Base-by-base conservation (phyloP, 768 basidiomycete species). In the Termitomyces titanicus region DNA sequence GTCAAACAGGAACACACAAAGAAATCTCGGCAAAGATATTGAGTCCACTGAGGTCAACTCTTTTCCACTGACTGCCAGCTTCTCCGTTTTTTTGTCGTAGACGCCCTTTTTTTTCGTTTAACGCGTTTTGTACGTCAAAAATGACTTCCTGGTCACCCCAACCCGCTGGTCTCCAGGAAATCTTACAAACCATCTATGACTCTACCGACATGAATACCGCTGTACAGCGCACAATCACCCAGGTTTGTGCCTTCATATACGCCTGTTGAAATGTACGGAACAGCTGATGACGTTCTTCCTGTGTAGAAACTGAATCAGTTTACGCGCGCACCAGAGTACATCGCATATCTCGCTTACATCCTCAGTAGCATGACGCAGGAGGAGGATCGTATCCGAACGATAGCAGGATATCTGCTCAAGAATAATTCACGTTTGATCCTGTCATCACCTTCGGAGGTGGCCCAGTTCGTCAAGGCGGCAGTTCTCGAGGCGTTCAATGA, bases 381-480 rank as follows among this genome's bases (percentile, higher is more conserved):
- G 73, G 89, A 94, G 67, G 94, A 93, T 68, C 88, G 90, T 47
- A 93, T 96, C 69, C 85, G 96, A 50, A 91, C 92, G 56, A 95
- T 98, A 74, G 95, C 96, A 24, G 96, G 96, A 40, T 92, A 98
- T 64, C 79, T 98, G 22, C 84, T 99, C 72, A 99, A 99, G 84
- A 98, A 99, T 72, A 94, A 94, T 65, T 83, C 92, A 42, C 81
- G 85, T 55, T 80, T 89, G 61, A 86, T 94, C 67, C 77, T 94
- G 51, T 79, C 77, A 45, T 81, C 85, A 7, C 74, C 84, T 22
- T 76, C 79, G 17, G 82, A 86, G 45, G 88, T 94, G 20, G 77
- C 81, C 29, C 76, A 82, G 47, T 91, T 85, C 66, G 84, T 90
- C 60, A 91, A 94, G 72, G 74, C 74, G 29, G 82, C 88, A 44